Evolutionary conservation across 345 rosid genomes (phyloP).

Genomic region (Pugionium dolabratum): DNA sequence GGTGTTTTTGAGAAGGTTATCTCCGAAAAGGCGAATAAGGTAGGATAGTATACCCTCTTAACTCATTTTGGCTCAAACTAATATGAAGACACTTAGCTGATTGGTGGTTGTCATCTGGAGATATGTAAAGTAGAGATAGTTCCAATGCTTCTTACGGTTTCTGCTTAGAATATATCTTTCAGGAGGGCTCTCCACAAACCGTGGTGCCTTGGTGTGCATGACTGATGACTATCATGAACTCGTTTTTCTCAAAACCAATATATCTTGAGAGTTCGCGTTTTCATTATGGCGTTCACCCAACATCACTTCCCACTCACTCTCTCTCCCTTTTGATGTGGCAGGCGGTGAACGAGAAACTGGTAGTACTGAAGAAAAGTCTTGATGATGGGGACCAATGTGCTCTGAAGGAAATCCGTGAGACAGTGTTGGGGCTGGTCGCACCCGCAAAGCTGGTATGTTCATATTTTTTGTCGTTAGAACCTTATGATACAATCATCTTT

Average conservation of each 20-base stretch:
- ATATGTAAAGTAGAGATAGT: constrained; percentile 2
- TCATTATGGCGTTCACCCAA: constrained; percentile 25
- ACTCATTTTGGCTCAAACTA: constrained; percentile 7
- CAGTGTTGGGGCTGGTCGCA: constrained; percentile 67
- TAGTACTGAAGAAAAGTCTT: constrained; percentile 62
- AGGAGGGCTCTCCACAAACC: background rate
- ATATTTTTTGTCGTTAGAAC: constrained; percentile 23
- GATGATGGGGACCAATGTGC: constrained; percentile 58
- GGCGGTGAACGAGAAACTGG: constrained; percentile 68
- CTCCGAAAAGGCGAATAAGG: constrained; percentile 70
- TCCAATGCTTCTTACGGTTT: constrained; percentile 5
- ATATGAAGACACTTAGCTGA: constrained; percentile 5
- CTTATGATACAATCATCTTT: constrained; percentile 20
- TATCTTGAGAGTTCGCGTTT: constrained; percentile 4
- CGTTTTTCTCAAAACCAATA: constrained; percentile 1
- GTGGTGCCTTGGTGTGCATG: constrained; percentile 19
- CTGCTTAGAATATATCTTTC: constrained; percentile 13
- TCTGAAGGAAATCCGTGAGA: constrained; percentile 70
- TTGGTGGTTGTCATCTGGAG: constrained; percentile 12
- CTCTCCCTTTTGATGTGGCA: constrained; percentile 37
- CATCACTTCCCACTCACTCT: constrained; percentile 22
- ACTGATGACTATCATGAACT: constrained; percentile 14
- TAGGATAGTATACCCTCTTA: constrained; percentile 39
- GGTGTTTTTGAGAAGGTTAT: constrained; percentile 95
- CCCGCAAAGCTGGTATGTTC: constrained; percentile 71